phyloP scores from a whole-genome alignment of 2,329 filamentous ascomycete genomes.

The Fusarium sp. region DNA sequence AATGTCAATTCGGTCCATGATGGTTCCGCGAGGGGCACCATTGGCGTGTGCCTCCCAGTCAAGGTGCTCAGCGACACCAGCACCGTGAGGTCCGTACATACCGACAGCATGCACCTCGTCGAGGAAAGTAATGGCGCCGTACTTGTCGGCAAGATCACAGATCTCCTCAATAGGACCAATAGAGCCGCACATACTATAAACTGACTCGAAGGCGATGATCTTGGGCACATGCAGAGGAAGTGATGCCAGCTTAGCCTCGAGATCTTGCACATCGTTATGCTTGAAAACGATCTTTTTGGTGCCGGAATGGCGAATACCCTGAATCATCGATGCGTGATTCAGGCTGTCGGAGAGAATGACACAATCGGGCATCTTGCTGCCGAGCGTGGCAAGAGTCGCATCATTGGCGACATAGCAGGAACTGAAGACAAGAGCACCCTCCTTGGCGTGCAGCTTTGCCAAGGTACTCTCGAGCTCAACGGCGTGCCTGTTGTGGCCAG shows the following conservation, averaged over 20 bases:
- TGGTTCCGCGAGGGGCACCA: constrained; percentile 78
- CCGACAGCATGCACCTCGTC: constrained; percentile 99
- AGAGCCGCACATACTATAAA: constrained; percentile 99
- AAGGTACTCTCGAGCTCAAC: constrained; percentile 83
- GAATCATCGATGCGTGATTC: constrained; percentile 99
- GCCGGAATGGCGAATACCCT: constrained; percentile 96
- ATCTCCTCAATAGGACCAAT: constrained; percentile 96
- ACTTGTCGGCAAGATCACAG: constrained; percentile 96
- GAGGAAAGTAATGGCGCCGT: constrained; percentile 95
- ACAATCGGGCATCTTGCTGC: constrained; percentile 94
- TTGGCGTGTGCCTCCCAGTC: constrained; percentile 88
- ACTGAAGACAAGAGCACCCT: constrained; percentile 91
- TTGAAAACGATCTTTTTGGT: constrained; percentile 99
- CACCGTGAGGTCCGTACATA: constrained; percentile 97
- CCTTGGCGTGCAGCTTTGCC: constrained; percentile 90
- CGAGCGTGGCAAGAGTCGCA: constrained; percentile 94
- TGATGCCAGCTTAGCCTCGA: constrained; percentile 91
- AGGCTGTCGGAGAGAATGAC: constrained; percentile 97
- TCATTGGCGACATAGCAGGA: constrained; percentile 99
- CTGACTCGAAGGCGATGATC: constrained; percentile 98
- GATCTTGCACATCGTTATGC: constrained; percentile 93
- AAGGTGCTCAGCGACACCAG: constrained; percentile 95
- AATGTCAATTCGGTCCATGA: constrained; percentile 97
- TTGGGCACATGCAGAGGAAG: constrained; percentile 88
- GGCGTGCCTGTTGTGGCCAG: constrained; percentile 95